Base-by-base conservation (phyloP, 2,329 filamentous ascomycete species). In the Sodiomyces alkalinus region DNA sequence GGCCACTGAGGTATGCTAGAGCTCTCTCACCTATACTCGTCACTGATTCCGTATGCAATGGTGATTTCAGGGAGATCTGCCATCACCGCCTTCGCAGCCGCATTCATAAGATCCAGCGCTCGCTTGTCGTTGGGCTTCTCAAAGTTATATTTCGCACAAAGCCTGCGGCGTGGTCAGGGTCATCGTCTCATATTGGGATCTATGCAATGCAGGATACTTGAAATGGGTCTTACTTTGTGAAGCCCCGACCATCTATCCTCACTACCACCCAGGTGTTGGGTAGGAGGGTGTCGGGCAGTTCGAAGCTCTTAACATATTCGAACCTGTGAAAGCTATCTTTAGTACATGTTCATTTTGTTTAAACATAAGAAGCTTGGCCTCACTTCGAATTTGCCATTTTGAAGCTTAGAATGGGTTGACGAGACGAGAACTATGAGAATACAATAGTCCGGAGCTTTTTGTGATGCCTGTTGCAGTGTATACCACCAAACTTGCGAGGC, bases 221-320 rank as follows among this genome's bases (percentile, higher is more conserved):
- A 16, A 6, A 12, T 19, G 7, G 13, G 5, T 14, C 53, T 48
- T 59, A 92, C 83, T 92, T 94, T 44, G 86, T 90, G 55, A 98
- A 98, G 12, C 85, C 86, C 38, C 87, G 69, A 15, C 90, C 90
- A 55, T 98, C 90, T 44, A 98, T 76, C 34, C 90, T 76, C 31
- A 98, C 75, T 13, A 96, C 83, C 32, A 96, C 79, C 85, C 86
- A 98, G 16, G 87, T 96, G 47, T 92, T 92, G 30, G 77, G 82
- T 14, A 96, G 65, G 22, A 98, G 59, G 26, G 56, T 55, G 47
- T 94, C 85, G 6, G 74, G 59, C 46, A 80, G 80, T 62, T 98
- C 90, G 46, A 96, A 96, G 26, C 62, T 56, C 49, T 81, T 82
- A 38, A 96, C 87, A 53, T 98, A 98, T 58, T 92, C 86, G 49